These are phyloP conservation scores for Narthecium ossifragum DNA, from an alignment of 106 monocot species.

Conservation along the genomic window DNA sequence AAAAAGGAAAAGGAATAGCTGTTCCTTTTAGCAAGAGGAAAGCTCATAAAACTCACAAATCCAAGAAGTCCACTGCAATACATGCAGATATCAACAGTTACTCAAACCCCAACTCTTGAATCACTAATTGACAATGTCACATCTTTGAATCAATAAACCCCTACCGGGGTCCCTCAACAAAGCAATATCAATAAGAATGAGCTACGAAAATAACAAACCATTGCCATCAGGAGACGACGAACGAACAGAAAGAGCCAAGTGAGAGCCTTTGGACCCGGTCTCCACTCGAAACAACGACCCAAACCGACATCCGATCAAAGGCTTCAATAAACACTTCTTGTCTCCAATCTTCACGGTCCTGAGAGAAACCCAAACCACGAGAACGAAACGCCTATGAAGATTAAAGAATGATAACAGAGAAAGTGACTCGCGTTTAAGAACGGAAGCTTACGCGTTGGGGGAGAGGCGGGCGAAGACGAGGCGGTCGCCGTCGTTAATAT, in stretches of 20 bases:
- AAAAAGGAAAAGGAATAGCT: no score
- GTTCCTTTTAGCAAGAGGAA: no score
- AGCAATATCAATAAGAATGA: no score
- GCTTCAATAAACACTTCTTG: constrained; percentile 67
- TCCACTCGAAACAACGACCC: constrained; percentile 77
- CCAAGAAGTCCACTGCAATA: no score
- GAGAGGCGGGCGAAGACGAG: constrained; percentile 92
- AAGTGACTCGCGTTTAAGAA: no score
- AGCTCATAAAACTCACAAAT: no score
- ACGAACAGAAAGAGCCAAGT: constrained; percentile 22
- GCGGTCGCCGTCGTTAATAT: constrained; percentile 96
- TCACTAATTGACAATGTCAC: no score
- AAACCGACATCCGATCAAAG: constrained; percentile 84
- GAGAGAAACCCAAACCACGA: neutral
- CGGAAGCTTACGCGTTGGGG: constrained; percentile 47
- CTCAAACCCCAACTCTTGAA: no score
- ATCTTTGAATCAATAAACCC: no score
- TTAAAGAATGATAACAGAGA: no score
- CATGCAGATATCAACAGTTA: no score
- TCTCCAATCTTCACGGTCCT: constrained; percentile 88
- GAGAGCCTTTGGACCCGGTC: constrained; percentile 30
- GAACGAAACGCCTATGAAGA: neutral
- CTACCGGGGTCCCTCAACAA: no score
- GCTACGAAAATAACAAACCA: neutral
- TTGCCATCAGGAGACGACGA: neutral